These are phyloP conservation scores for Litsea cubeba DNA, from an alignment of 164 flowering plant genomes.

Conservation along the genomic window DNA sequence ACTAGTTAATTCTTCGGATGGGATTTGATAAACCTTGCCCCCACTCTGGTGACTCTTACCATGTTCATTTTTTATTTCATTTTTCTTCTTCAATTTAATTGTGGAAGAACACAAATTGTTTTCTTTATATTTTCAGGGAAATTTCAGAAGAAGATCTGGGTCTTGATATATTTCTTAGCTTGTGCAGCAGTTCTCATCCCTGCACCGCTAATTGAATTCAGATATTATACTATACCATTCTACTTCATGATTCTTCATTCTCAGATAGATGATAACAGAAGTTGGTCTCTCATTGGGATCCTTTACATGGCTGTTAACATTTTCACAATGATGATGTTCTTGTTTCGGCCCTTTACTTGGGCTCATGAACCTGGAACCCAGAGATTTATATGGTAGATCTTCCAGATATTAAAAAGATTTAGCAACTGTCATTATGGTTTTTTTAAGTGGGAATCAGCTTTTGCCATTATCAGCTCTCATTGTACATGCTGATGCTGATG, in stretches of 20 bases:
- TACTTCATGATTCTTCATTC: constrained; percentile 62
- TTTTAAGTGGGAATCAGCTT: neutral
- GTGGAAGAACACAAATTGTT: neutral
- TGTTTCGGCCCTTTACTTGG: constrained; percentile 82
- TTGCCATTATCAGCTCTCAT: too few relatives aligned
- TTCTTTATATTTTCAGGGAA: constrained; percentile 43
- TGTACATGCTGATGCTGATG: too few relatives aligned
- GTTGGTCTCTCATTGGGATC: constrained; percentile 55
- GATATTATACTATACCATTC: constrained; percentile 89
- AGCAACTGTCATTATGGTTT: neutral
- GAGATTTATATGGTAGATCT: constrained; percentile 75
- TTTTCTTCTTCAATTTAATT: too few relatives aligned
- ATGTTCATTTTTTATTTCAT: neutral
- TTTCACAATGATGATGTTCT: constrained; percentile 78
- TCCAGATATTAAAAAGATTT: neutral
- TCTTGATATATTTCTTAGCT: constrained; percentile 56
- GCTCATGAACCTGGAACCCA: constrained; percentile 75
- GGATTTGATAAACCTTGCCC: neutral
- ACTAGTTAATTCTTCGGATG: too few relatives aligned
- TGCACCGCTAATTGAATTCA: constrained; percentile 82
- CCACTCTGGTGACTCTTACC: neutral
- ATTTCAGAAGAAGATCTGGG: constrained; percentile 60
- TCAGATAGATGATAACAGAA: constrained; percentile 20
- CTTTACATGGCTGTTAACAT: constrained; percentile 42
- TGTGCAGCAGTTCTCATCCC: constrained; percentile 76